Evolutionary conservation across 495 filamentous ascomycete species (phyloP).

Genomic region (Thozetella sp.): DNA sequence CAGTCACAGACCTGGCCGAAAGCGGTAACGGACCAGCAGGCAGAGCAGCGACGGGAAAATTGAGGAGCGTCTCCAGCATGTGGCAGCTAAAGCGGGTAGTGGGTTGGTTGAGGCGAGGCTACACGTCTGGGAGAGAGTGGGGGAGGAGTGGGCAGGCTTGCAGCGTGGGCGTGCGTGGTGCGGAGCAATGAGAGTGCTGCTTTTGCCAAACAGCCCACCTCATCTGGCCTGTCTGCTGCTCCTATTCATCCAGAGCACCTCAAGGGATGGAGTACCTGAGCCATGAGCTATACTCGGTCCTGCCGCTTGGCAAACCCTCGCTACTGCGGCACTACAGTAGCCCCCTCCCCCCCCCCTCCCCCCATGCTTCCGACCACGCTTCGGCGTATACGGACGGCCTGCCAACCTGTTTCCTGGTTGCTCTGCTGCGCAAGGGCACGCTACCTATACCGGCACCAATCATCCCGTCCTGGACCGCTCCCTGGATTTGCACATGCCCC

Average conservation of each 20-base stretch:
- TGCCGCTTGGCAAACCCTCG: neutral
- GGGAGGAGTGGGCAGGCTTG: neutral
- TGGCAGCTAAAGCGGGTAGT: neutral
- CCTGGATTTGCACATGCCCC: too few species aligned
- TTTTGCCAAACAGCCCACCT: neutral
- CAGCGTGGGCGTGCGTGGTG: too few species aligned
- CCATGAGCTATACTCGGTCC: neutral
- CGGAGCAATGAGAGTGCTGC: slow-evolving; percentile 1
- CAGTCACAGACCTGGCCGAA: neutral
- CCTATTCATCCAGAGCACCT: neutral
- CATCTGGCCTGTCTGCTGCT: neutral
- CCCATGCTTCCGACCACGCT: too few species aligned
- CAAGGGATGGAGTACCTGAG: too few species aligned
- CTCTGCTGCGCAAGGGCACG: too few species aligned
- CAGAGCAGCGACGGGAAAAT: neutral
- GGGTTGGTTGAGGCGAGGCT: neutral
- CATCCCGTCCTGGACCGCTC: too few species aligned
- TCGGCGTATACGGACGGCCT: too few species aligned
- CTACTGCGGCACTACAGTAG: neutral
- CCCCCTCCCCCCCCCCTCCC: too few species aligned
- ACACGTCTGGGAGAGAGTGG: slow-evolving; percentile 1
- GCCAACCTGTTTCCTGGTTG: too few species aligned
- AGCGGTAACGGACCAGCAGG: neutral
- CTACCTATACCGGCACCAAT: too few species aligned
- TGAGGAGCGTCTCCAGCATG: neutral